A percentile compares a stretch with the other conserved stretches of the same genome.
Evolutionary conservation across 805 yeast species (phyloP).

Genomic region (Pichia kluyveri): DNA sequence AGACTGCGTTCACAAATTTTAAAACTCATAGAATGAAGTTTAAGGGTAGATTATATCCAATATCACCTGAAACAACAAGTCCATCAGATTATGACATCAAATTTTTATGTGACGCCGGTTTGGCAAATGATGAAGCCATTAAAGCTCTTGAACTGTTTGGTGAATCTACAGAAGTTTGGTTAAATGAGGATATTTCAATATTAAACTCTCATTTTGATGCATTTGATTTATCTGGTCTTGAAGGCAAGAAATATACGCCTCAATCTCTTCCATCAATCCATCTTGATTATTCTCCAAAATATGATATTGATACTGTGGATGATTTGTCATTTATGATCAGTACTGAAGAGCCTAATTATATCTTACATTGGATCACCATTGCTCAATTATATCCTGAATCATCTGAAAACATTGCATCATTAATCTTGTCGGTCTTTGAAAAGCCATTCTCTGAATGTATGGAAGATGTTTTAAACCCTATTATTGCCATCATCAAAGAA

Average conservation of each 20-base stretch:
- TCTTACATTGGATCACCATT: conserved; percentile 34
- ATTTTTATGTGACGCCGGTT: conserved; percentile 24
- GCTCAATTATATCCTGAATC: conserved; percentile 34
- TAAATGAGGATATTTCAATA: conserved; percentile 9
- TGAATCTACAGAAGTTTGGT: conserved; percentile 16
- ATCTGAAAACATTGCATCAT: conserved; percentile 27
- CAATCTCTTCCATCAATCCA: conserved; percentile 23
- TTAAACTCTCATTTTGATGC: conserved; percentile 26
- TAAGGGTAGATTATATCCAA: conserved; percentile 30
- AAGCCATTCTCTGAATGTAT: conserved; percentile 25
- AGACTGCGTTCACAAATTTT: conserved; percentile 30
- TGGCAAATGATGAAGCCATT: conserved; percentile 26
- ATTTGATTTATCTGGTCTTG: conserved; percentile 15
- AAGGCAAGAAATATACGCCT: conserved; percentile 13
- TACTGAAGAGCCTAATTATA: conserved; percentile 27
- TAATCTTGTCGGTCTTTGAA: conserved; percentile 28
- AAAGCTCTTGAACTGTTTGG: conserved; percentile 17
- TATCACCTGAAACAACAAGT: conserved; percentile 30
- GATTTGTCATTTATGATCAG: conserved; percentile 33
- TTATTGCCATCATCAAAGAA: conserved; percentile 27
- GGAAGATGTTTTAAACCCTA: conserved; percentile 28
- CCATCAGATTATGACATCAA: conserved; percentile 30
- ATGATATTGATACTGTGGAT: conserved; percentile 26
- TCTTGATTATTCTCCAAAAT: conserved; percentile 28
- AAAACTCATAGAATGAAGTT: conserved; percentile 27